Evolutionary conservation across 2,329 filamentous ascomycete genomes (phyloP).

Genomic region (Meredithiella fracta): DNA sequence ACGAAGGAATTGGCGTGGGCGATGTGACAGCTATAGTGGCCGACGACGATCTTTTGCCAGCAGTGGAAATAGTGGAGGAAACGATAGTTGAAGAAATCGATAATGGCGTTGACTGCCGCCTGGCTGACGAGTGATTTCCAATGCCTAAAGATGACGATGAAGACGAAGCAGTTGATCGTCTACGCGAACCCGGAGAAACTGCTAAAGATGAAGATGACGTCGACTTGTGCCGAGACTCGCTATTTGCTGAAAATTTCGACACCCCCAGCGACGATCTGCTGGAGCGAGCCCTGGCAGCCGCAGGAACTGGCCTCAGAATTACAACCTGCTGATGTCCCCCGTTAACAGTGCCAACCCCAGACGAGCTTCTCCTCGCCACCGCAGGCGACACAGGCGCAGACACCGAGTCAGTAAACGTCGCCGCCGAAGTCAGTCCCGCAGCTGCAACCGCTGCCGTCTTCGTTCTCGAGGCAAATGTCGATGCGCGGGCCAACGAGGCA

Average conservation of each 20-base stretch:
- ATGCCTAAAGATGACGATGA: too few species aligned
- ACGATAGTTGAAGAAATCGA: too few species aligned
- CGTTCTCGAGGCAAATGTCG: slow-evolving; percentile 7
- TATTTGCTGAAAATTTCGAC: background rate
- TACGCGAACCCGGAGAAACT: too few species aligned
- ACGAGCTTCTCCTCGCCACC: background rate
- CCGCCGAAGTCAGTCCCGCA: background rate
- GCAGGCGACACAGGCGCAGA: background rate
- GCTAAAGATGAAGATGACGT: too few species aligned
- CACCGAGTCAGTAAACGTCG: background rate
- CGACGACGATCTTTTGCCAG: too few species aligned
- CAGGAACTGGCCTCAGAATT: slow-evolving; percentile 8
- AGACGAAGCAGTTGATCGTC: too few species aligned
- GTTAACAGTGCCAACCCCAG: background rate
- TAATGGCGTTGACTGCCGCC: too few species aligned
- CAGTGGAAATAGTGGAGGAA: too few species aligned
- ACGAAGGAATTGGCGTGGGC: background rate
- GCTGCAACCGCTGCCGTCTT: background rate
- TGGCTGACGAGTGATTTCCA: too few species aligned
- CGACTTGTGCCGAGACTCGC: slow-evolving; percentile 6
- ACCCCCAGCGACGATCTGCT: background rate
- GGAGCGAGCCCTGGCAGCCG: slow-evolving; percentile 4
- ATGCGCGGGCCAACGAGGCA: slow-evolving; percentile 10
- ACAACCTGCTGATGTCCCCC: slow-evolving; percentile 1
- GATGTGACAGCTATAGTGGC: background rate